A percentile compares a stretch with the other conserved stretches of the same genome.
Evolutionary conservation across 1,284 basidiomycete species (phyloP).

Genomic region (Ustilago trichophora): DNA sequence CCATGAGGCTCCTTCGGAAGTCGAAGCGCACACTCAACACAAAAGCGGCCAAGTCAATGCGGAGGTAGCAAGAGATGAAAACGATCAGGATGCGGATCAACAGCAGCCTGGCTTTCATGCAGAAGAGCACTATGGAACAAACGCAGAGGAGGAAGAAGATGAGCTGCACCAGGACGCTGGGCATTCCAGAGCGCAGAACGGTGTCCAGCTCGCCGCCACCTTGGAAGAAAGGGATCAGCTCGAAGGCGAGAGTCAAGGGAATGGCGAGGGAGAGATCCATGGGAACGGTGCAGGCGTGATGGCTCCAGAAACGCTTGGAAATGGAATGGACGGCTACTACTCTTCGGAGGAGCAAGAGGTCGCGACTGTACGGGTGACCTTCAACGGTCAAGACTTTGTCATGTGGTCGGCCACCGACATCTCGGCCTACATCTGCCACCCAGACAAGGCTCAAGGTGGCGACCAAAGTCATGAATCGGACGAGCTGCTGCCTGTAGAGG

Average conservation of each 20-base stretch:
- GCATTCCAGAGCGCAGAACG: neutral
- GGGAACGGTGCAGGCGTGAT: neutral
- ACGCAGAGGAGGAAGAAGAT: conserved; percentile 11
- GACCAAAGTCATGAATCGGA: conserved; percentile 1
- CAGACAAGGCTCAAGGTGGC: neutral
- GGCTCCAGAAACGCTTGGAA: conserved; percentile 1
- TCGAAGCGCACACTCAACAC: neutral
- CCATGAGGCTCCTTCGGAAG: neutral
- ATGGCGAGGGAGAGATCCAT: neutral
- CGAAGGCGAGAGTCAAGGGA: neutral
- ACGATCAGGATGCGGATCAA: neutral
- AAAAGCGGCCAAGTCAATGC: neutral
- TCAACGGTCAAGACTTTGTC: conserved; percentile 63
- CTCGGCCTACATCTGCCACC: conserved; percentile 11
- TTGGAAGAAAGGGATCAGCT: conserved; percentile 10
- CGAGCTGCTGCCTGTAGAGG: conserved; percentile 36
- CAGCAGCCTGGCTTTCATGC: neutral
- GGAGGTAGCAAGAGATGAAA: neutral
- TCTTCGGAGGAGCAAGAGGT: conserved; percentile 7
- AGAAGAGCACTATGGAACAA: neutral
- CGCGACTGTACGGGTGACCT: conserved; percentile 47
- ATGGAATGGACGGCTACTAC: conserved; percentile 1
- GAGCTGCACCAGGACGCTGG: conserved; percentile 1
- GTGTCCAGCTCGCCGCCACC: neutral
- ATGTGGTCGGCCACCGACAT: conserved; percentile 47